Percentiles rank a stretch among this genome's conserved stretches.
These are phyloP conservation scores for Tarenaya hassleriana DNA, from an alignment of 345 rosid genomes.

Conservation along the genomic window DNA sequence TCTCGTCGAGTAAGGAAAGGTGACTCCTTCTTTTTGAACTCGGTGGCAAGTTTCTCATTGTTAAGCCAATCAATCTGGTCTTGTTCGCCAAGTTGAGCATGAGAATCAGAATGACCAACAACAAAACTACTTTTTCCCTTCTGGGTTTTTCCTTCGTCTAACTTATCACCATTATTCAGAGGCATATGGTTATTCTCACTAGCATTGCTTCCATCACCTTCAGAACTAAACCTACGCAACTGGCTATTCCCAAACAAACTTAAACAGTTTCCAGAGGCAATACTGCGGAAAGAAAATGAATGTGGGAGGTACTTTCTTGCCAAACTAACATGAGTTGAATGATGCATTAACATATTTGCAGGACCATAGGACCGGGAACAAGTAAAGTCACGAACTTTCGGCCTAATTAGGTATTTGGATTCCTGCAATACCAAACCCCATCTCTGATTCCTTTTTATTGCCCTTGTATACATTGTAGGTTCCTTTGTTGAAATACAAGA, in stretches of 20 bases:
- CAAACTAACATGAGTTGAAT: conserved; percentile 23
- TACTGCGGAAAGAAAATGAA: conserved; percentile 27
- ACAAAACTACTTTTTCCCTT: conserved; percentile 27
- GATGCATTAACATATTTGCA: conserved; percentile 22
- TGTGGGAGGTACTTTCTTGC: conserved; percentile 31
- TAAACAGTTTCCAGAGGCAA: conserved; percentile 23
- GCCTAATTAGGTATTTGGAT: conserved; percentile 38
- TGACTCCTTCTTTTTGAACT: conserved; percentile 70
- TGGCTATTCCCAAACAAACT: conserved; percentile 29
- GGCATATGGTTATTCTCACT: conserved; percentile 59
- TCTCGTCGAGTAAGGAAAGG: conserved; percentile 66
- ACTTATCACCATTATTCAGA: conserved; percentile 37
- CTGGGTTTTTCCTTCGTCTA: conserved; percentile 40
- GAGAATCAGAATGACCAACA: conserved; percentile 44
- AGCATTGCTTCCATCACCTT: conserved; percentile 79
- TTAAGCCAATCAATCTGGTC: conserved; percentile 94
- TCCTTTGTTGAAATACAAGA: conserved; percentile 19
- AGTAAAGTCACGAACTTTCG: conserved; percentile 30
- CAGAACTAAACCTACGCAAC: conserved; percentile 60
- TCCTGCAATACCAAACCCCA: conserved; percentile 49
- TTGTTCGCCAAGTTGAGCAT: conserved; percentile 76
- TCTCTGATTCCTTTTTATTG: conserved; percentile 55
- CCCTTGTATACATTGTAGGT: conserved; percentile 61
- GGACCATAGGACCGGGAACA: conserved; percentile 29
- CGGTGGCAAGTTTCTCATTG: conserved; percentile 66